Base-by-base conservation (phyloP, 2,329 filamentous ascomycete species). In the Teratosphaeriaceae sp. region DNA sequence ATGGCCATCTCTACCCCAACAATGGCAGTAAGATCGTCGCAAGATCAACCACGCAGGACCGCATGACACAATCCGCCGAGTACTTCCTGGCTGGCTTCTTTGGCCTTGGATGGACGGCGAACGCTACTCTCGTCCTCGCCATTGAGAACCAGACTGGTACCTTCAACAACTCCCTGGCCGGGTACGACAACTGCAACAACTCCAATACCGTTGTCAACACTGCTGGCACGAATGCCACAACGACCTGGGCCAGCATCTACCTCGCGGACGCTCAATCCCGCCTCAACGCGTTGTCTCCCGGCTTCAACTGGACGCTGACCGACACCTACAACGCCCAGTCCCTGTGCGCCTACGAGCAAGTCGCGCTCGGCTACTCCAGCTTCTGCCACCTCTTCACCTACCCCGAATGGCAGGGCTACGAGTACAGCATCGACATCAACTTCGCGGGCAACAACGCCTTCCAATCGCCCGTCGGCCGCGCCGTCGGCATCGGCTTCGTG, bases 61-160 rank as follows among this genome's bases (percentile, higher is more conserved):
- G 84, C 15, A 88, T 88, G 84, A 67, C 84, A 19, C 82, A 87
- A 60, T 81, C 75, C 23, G 82, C 83, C 5, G 83, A 88, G 61
- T 82, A 88, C 61, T 88, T 86, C 63, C 66, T 86, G 59, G 80
- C 83, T 2, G 84, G 84, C 1, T 88, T 88, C 66, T 88, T 88
- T 56, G 83, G 83, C 1, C 71, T 86, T 0, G 27, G 15, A 7
- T 29, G 40, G 36, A 19, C 41, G 5, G 21, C 21, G 15, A 33
- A 35, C 23, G 22, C 21, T 34, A 85, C 80, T 0, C 73, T 87
- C n/a, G 79, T 86, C 54, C 71, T 84, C 12, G 80, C 84, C 9
- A 84, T 87, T 30, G 84, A 88, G 55, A 65, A 70, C 13, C 56
- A 58, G 8, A 54, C 49, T 3, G 55, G 54, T 8, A 36, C 22